phyloP scores from a whole-genome alignment of 495 filamentous ascomycete species.

The Aspergillus diversus region DNA sequence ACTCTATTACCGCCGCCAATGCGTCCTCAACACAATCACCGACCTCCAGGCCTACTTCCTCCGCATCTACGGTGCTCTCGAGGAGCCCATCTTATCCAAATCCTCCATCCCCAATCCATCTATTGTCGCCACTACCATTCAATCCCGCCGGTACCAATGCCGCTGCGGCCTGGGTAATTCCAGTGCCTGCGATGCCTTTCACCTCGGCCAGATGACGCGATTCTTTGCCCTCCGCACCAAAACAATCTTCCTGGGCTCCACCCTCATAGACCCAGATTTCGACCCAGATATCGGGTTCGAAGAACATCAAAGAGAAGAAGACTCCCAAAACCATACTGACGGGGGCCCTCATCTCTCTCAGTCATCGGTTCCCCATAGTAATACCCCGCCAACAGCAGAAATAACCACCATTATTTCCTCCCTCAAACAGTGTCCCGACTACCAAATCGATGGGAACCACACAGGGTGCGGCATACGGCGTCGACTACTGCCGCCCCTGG shows the following conservation, averaged over 20 bases:
- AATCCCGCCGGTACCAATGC: conserved; percentile 61
- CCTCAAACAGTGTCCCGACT: conserved; percentile 67
- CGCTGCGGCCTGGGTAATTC: conserved; percentile 76
- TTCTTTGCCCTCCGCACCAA: conserved; percentile 64
- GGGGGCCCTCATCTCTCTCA: not conserved
- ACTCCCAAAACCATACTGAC: not conserved
- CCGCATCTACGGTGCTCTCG: conserved; percentile 58
- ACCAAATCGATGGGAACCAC: conserved; percentile 80
- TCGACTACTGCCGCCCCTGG: conserved; percentile 67
- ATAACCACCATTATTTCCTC: conserved; percentile 55
- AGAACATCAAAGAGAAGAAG: conserved; percentile 13
- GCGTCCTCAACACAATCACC: conserved; percentile 73
- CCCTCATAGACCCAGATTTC: conserved; percentile 48
- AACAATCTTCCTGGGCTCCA: conserved; percentile 53
- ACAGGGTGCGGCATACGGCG: conserved; percentile 75
- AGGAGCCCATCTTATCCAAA: conserved; percentile 30
- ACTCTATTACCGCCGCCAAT: conserved; percentile 68
- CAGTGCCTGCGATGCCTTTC: conserved; percentile 79
- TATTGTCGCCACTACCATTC: conserved; percentile 22
- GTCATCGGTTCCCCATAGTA: too few species aligned
- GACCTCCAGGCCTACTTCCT: conserved; percentile 78
- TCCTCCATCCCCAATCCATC: conserved; percentile 13
- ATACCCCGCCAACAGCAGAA: conserved; percentile 38
- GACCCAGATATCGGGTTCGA: conserved; percentile 29
- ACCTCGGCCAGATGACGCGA: conserved; percentile 82